A percentile compares a stretch with the other conserved stretches of the same genome.
Evolutionary conservation across 2,329 filamentous ascomycete genomes (phyloP).

Genomic region (Neofusicoccum ribis): DNA sequence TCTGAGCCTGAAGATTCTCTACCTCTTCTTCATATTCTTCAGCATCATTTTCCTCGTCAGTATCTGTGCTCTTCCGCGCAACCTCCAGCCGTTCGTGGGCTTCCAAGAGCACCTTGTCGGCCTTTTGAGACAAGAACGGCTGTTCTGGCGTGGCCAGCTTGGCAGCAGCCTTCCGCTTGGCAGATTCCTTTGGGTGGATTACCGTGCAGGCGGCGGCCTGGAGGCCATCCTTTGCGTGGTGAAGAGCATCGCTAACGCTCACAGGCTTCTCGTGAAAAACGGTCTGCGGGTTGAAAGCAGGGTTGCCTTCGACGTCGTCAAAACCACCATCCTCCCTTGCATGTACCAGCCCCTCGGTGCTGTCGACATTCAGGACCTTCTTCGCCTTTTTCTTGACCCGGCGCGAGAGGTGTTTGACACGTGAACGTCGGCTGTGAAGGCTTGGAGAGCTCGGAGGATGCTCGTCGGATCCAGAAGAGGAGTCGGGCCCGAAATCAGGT

Average conservation of each 20-base stretch:
- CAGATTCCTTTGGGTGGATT: conserved; percentile 33
- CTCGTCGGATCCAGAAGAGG: neutral
- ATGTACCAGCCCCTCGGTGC: conserved; percentile 10
- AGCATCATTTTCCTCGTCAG: conserved; percentile 17
- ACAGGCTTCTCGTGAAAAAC: conserved; percentile 26
- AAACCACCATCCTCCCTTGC: neutral
- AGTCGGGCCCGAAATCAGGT: neutral
- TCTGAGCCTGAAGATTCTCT: conserved; percentile 33
- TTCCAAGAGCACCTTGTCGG: conserved; percentile 35
- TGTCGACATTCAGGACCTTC: conserved; percentile 16
- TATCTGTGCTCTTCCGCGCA: neutral
- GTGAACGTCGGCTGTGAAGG: neutral
- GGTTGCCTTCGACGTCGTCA: conserved; percentile 25
- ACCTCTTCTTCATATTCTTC: conserved; percentile 24
- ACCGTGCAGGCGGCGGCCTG: conserved; percentile 28
- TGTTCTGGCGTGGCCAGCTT: conserved; percentile 37
- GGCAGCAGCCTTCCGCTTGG: conserved; percentile 33
- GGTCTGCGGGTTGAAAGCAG: conserved; percentile 37
- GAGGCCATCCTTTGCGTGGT: conserved; percentile 22
- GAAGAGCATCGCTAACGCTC: conserved; percentile 22
- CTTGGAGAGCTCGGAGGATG: neutral
- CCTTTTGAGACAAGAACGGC: conserved; percentile 35
- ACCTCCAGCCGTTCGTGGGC: conserved; percentile 32
- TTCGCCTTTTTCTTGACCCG: conserved; percentile 6
- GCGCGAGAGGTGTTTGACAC: conserved; percentile 5